A percentile compares a stretch with the other conserved stretches of the same genome.
phyloP scores from a whole-genome alignment of 768 basidiomycete species.

The Fomitopsis serialis region DNA sequence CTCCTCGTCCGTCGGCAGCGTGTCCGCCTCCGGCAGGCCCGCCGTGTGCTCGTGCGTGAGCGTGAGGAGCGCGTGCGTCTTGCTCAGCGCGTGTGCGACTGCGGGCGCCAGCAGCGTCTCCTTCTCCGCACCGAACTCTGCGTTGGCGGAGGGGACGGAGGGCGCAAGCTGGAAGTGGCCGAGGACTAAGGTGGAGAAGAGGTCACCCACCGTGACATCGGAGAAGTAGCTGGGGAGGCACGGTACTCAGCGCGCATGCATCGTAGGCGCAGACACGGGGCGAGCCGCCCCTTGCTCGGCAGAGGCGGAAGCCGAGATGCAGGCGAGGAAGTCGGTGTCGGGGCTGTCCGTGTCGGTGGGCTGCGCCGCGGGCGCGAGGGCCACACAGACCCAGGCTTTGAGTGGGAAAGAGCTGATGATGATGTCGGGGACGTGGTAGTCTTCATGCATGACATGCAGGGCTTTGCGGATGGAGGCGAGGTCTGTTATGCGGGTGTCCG shows the following conservation, averaged over 20 bases:
- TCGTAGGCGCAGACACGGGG: conserved; percentile 30
- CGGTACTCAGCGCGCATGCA: conserved; percentile 71
- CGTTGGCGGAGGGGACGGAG: background rate
- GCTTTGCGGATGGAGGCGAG: conserved; percentile 61
- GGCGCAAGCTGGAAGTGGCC: conserved; percentile 52
- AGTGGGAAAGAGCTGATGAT: conserved; percentile 89
- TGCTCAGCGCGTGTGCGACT: conserved; percentile 61
- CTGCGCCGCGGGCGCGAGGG: conserved; percentile 45
- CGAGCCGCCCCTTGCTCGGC: too few relatives aligned
- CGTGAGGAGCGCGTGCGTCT: conserved; percentile 67
- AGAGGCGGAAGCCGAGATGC: conserved; percentile 60
- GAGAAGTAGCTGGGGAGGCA: conserved; percentile 89
- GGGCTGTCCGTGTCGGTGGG: conserved; percentile 15
- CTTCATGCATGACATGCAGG: conserved; percentile 67
- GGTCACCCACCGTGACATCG: conserved; percentile 94
- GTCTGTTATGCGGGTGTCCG: conserved; percentile 62
- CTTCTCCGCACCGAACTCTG: conserved; percentile 8
- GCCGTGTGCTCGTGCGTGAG: conserved; percentile 55
- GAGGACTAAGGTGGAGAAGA: conserved; percentile 89
- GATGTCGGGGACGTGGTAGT: conserved; percentile 75
- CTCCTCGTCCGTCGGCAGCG: conserved; percentile 71
- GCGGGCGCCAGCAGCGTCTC: conserved; percentile 50
- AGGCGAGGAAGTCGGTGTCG: conserved; percentile 58
- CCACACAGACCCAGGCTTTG: conserved; percentile 49
- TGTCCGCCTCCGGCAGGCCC: conserved; percentile 54